These are phyloP conservation scores for Hirschfeldia incana DNA, from an alignment of 345 rosid genomes.

Conservation along the genomic window DNA sequence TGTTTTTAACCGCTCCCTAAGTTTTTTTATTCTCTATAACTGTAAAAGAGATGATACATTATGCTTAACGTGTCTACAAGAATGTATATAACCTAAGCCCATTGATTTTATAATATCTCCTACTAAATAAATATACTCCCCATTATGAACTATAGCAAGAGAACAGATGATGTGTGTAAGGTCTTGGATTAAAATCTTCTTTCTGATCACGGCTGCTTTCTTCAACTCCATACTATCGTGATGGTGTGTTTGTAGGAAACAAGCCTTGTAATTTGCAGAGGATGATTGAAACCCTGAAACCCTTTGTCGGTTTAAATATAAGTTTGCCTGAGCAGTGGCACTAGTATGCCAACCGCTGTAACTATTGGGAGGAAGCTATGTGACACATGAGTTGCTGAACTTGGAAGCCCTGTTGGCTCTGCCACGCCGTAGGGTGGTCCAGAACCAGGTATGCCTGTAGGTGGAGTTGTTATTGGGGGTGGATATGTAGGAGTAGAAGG, in stretches of 20 bases:
- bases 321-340: slow-evolving; percentile 46
- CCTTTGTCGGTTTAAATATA: slow-evolving; percentile 39
- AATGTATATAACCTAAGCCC: slow-evolving; percentile 53
- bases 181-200: slow-evolving; percentile 40
- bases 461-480: slow-evolving; percentile 46
- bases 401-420: slow-evolving; percentile 83
- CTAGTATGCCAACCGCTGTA: slow-evolving; percentile 43
- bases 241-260: slow-evolving; percentile 27
- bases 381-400: slow-evolving; percentile 58
- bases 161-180: slow-evolving; percentile 38
- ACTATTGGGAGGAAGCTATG: slow-evolving; percentile 46
- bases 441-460: slow-evolving; percentile 48
- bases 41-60: slow-evolving; percentile 46
- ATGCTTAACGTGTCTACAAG: slow-evolving; percentile 54
- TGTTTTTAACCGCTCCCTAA: slow-evolving; percentile 34
- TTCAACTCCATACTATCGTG: slow-evolving; percentile 24
- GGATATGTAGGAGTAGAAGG: slow-evolving; percentile 37
- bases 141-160: slow-evolving; percentile 45
- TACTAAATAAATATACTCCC: slow-evolving; percentile 45
- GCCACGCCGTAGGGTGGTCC: slow-evolving; percentile 62
- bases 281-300: slow-evolving; percentile 35
- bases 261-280: slow-evolving; percentile 39
- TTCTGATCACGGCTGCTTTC: slow-evolving; percentile 28
- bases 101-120: slow-evolving; percentile 43
- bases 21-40: slow-evolving; percentile 52